Evolutionary conservation across 345 rosid species (phyloP).

Genomic region (Eucalyptus pauciflora): DNA sequence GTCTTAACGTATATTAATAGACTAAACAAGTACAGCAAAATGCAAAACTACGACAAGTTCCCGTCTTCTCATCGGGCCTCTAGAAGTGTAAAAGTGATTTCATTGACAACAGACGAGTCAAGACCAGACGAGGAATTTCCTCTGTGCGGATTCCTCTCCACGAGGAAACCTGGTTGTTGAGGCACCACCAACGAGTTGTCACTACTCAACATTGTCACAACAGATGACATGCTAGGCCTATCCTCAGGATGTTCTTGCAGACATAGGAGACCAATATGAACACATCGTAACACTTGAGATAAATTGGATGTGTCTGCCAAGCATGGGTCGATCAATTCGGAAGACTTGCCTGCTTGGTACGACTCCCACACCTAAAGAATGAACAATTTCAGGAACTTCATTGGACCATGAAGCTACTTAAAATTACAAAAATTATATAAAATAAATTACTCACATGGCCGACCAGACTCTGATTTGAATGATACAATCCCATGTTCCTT

Average conservation of each 20-base stretch:
- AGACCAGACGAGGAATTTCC: slow-evolving; percentile 8
- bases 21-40: not conserved
- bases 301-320: not conserved
- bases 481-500: slow-evolving; percentile 24
- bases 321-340: slow-evolving; percentile 9
- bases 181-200: slow-evolving; percentile 17
- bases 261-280: slow-evolving; percentile 21
- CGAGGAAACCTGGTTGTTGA: slow-evolving; percentile 15
- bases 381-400: not conserved
- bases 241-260: slow-evolving; percentile 26
- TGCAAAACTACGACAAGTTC: not conserved
- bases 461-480: slow-evolving; percentile 16
- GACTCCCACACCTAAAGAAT: slow-evolving; percentile 13
- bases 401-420: not conserved
- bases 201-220: slow-evolving; percentile 18
- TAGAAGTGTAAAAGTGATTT: slow-evolving; percentile 15
- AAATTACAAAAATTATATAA: not conserved
- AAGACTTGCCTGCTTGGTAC: slow-evolving; percentile 7
- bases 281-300: slow-evolving; percentile 17
- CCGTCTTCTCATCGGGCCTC: not conserved
- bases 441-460: slow-evolving; percentile 11
- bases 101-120: slow-evolving; percentile 8
- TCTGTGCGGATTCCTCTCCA: slow-evolving; percentile 4
- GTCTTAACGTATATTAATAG: not conserved
- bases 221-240: slow-evolving; percentile 20